Conservation (phyloP, 2,329 filamentous ascomycete genomes). For the Pseudogymnoascus sp. region DNA sequence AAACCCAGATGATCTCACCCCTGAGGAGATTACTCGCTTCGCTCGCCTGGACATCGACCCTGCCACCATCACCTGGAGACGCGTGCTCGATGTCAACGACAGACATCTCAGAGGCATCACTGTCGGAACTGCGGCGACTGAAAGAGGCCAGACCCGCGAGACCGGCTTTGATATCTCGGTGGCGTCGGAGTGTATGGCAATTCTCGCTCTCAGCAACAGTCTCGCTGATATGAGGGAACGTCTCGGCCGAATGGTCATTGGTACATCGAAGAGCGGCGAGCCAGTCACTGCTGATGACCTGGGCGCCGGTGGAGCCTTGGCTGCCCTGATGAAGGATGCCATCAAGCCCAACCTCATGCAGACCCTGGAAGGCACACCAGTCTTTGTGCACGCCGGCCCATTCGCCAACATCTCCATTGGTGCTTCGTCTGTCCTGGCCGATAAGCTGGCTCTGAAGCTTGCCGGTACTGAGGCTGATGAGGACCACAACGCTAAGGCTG, state of each 20-base stretch:
- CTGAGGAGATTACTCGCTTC: slow-evolving; percentile 80
- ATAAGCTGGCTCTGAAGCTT: slow-evolving; percentile 92
- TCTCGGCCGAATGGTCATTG: slow-evolving; percentile 91
- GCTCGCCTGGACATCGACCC: slow-evolving; percentile 95
- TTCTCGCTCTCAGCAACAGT: slow-evolving; percentile 84
- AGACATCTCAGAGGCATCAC: slow-evolving; percentile 85
- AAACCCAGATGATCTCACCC: slow-evolving; percentile 79
- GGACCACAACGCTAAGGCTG: slow-evolving; percentile 70
- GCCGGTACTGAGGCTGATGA: slow-evolving; percentile 90
- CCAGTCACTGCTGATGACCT: slow-evolving; percentile 95
- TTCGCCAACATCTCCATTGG: slow-evolving; percentile 99
- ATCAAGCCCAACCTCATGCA: slow-evolving; percentile 99
- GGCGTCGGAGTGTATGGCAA: slow-evolving; percentile 96
- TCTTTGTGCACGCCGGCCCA: slow-evolving; percentile 93
- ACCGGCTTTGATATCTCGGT: slow-evolving; percentile 98
- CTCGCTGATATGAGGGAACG: slow-evolving; percentile 85
- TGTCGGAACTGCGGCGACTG: slow-evolving; percentile 77
- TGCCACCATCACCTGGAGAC: slow-evolving; percentile 92
- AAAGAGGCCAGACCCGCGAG: slow-evolving; percentile 79
- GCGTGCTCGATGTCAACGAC: slow-evolving; percentile 95
- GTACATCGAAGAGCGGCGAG: slow-evolving; percentile 74
- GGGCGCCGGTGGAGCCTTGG: slow-evolving; percentile 82
- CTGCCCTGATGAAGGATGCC: slow-evolving; percentile 93
- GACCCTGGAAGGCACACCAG: slow-evolving; percentile 90
- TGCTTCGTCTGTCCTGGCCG: slow-evolving; percentile 88